These are phyloP conservation scores for Seiridium unicorne DNA, from an alignment of 2,329 filamentous ascomycete species.

Conservation along the genomic window DNA sequence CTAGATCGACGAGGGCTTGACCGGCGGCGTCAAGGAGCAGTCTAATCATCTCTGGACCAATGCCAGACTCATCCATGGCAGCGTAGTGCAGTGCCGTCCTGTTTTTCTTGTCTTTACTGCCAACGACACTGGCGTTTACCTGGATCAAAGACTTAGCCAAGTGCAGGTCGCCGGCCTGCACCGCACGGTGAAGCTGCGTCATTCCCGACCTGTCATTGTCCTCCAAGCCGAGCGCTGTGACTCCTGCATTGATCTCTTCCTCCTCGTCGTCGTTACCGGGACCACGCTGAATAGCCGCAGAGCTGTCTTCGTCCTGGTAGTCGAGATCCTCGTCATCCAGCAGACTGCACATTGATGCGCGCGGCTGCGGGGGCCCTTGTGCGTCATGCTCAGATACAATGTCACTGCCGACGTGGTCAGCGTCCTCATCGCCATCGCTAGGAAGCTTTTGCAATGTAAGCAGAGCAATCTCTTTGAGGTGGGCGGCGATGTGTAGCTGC, in stretches of 20 bases:
- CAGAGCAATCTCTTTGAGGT: conserved; percentile 29
- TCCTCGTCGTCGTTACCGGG: conserved; percentile 14
- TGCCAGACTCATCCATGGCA: too few relatives aligned
- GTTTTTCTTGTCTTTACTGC: too few relatives aligned
- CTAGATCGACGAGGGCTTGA: conserved; percentile 8
- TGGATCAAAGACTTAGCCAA: conserved; percentile 19
- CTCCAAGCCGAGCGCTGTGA: too few relatives aligned
- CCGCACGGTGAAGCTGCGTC: conserved; percentile 20
- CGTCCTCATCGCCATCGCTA: conserved; percentile 18
- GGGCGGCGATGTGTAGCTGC: conserved; percentile 25
- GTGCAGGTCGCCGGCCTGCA: conserved; percentile 14
- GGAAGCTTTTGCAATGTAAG: conserved; percentile 29
- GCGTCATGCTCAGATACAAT: conserved; percentile 21
- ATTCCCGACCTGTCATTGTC: conserved; percentile 16
- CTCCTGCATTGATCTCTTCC: too few relatives aligned
- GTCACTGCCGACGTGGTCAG: conserved; percentile 22
- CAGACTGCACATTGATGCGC: conserved; percentile 29
- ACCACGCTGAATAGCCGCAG: conserved; percentile 10
- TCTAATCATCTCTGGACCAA: too few relatives aligned
- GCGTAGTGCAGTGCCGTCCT: too few relatives aligned
- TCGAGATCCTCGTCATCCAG: conserved; percentile 23
- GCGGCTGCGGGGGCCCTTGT: conserved; percentile 10
- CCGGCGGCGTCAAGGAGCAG: too few relatives aligned
- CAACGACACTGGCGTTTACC: conserved; percentile 13
- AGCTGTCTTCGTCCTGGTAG: conserved; percentile 16